phyloP scores from a whole-genome alignment of 2,329 filamentous ascomycete species.

The Blastomyces silverae region DNA sequence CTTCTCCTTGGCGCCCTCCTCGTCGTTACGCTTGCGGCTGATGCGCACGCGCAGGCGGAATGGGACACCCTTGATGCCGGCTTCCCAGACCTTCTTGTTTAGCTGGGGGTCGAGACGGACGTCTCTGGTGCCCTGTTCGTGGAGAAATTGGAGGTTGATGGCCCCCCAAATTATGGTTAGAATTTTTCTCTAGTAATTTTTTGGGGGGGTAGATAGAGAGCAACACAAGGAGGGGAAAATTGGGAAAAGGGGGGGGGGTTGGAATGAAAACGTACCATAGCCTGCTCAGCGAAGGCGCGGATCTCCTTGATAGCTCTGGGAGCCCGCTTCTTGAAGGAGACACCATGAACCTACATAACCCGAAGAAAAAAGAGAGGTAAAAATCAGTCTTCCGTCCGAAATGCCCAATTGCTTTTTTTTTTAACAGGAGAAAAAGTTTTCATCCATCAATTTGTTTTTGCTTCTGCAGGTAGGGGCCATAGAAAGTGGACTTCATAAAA shows the following conservation, averaged over 20 bases:
- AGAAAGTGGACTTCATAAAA: conserved; percentile 65
- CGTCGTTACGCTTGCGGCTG: conserved; percentile 99
- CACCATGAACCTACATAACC: conserved; percentile 74
- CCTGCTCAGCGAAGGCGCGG: conserved; percentile 81
- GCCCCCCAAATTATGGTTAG: conserved; percentile 12
- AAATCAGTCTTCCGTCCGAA: conserved; percentile 65
- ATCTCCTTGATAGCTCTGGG: conserved; percentile 99
- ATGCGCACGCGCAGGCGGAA: conserved; percentile 97
- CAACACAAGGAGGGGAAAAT: conserved; percentile 6
- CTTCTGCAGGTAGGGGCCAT: conserved; percentile 35
- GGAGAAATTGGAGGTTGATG: not conserved
- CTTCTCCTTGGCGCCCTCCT: conserved; percentile 99
- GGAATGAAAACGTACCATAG: conserved; percentile 70
- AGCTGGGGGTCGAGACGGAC: conserved; percentile 97
- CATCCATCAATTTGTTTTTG: conserved; percentile 13
- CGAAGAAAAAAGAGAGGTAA: conserved; percentile 33
- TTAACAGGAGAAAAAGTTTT: conserved; percentile 18
- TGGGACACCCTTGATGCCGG: conserved; percentile 96
- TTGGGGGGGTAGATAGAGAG: not conserved
- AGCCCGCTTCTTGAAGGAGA: conserved; percentile 99
- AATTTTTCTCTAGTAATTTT: not conserved
- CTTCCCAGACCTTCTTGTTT: conserved; percentile 99
- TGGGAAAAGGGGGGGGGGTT: not conserved
- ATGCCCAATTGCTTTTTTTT: conserved; percentile 25
- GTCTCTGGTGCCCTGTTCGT: conserved; percentile 76